Evolutionary conservation across 257 asterid species (phyloP).

Genomic region (Solanum commersonii): DNA sequence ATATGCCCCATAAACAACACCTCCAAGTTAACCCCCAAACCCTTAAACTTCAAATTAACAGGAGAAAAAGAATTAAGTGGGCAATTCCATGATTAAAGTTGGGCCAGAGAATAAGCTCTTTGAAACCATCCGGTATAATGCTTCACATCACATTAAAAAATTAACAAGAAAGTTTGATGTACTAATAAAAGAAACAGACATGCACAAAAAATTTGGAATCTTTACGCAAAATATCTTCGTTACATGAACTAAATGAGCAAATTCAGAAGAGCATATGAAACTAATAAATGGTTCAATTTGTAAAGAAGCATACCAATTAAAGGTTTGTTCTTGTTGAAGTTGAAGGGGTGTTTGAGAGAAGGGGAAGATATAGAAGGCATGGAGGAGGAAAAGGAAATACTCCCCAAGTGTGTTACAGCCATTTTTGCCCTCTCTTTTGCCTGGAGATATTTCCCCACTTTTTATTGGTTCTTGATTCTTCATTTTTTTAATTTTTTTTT

Average conservation of each 20-base stretch:
- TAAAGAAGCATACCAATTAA: slow-evolving; percentile 28
- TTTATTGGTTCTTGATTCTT: background rate
- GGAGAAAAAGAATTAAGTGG: background rate
- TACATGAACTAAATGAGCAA: background rate
- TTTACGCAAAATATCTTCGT: background rate
- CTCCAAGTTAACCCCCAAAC: background rate
- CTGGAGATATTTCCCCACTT: background rate
- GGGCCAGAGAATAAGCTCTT: background rate
- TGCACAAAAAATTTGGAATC: background rate
- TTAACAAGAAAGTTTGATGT: background rate
- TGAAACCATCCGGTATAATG: background rate
- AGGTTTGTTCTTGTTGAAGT: slow-evolving; percentile 11
- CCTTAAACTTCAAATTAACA: background rate
- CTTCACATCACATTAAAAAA: background rate
- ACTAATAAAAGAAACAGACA: background rate
- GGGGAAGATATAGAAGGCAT: slow-evolving; percentile 18
- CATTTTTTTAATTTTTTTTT: background rate
- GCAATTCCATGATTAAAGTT: background rate
- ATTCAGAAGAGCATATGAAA: background rate
- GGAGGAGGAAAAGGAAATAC: slow-evolving; percentile 31
- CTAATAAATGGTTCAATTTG: background rate
- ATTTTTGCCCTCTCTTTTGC: slow-evolving; percentile 3
- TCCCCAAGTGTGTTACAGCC: slow-evolving; percentile 30
- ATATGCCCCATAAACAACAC: background rate
- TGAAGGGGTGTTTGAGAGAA: slow-evolving; percentile 11